These are phyloP conservation scores for Geotrichum candidum DNA, from an alignment of 1,139 yeast genomes.

Conservation along the genomic window DNA sequence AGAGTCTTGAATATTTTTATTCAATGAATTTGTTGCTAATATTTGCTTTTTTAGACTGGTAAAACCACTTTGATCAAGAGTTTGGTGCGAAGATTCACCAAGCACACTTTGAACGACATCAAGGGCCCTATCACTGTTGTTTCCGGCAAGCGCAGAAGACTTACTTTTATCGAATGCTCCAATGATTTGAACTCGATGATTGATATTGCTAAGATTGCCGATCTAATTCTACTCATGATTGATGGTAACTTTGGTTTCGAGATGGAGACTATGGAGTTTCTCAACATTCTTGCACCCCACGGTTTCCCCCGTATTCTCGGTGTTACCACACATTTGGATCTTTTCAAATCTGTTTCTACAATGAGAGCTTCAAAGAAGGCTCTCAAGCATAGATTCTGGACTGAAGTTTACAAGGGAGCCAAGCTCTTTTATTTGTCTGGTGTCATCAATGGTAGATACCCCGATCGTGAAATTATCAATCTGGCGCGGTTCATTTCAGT, in stretches of 20 bases:
- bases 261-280: slow-evolving; percentile 99
- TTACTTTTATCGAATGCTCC: slow-evolving; percentile 88
- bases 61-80: slow-evolving; percentile 90
- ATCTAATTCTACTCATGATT: slow-evolving; percentile 76
- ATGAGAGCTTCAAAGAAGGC: slow-evolving; percentile 88
- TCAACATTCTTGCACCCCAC: slow-evolving; percentile 93
- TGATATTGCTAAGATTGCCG: slow-evolving; percentile 94
- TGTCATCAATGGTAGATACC: slow-evolving; percentile 94
- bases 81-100: slow-evolving; percentile 80
- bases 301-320: slow-evolving; percentile 98
- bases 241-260: slow-evolving; percentile 98
- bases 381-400: slow-evolving; percentile 94
- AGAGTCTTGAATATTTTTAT: neutral
- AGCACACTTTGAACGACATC: slow-evolving; percentile 75
- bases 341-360: slow-evolving; percentile 84
- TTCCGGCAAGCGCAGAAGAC: slow-evolving; percentile 86
- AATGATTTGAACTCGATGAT: slow-evolving; percentile 94
- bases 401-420: slow-evolving; percentile 98
- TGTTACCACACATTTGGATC: slow-evolving; percentile 90
- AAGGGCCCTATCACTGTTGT: slow-evolving; percentile 98
- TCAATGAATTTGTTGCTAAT: neutral
- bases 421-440: slow-evolving; percentile 92
- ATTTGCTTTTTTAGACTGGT: slow-evolving; percentile 49
- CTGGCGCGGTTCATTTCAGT: slow-evolving; percentile 89
- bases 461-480: slow-evolving; percentile 91